Evolutionary conservation across 305 asterid genomes (phyloP).

Genomic region (Rubia balearica): DNA sequence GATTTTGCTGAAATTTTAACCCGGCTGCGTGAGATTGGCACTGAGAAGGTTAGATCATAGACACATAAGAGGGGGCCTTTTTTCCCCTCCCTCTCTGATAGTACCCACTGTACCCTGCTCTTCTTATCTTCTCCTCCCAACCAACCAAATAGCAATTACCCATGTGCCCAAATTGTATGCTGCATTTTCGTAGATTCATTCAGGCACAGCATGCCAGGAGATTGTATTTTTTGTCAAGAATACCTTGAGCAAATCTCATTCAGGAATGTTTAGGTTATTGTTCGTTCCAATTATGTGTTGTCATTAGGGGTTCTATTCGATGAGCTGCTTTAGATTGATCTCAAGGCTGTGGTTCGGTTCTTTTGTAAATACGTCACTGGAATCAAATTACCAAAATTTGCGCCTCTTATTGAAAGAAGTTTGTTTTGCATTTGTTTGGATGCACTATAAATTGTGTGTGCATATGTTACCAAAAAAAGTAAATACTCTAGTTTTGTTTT

Average conservation of each 20-base stretch:
- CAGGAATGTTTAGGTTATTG: background rate
- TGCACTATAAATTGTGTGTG: background rate
- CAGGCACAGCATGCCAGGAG: background rate
- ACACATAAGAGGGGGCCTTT: background rate
- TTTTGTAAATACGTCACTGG: background rate
- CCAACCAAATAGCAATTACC: background rate
- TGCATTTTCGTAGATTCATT: background rate
- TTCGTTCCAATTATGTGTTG: background rate
- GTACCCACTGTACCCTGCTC: background rate
- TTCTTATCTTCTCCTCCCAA: background rate
- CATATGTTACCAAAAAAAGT: background rate
- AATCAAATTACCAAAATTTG: background rate
- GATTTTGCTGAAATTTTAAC: slow-evolving; percentile 66
- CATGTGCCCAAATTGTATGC: background rate
- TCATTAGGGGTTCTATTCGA: background rate
- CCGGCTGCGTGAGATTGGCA: slow-evolving; percentile 47
- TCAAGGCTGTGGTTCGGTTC: background rate
- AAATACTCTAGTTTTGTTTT: background rate
- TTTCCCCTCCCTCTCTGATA: background rate
- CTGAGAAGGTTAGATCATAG: slow-evolving; percentile 36
- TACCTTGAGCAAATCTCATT: background rate
- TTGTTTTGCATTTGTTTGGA: background rate
- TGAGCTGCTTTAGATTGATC: background rate
- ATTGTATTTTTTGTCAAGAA: background rate
- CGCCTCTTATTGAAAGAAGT: background rate